Conservation (phyloP, 495 filamentous ascomycete species). For the Polyplosphaeria fusca region DNA sequence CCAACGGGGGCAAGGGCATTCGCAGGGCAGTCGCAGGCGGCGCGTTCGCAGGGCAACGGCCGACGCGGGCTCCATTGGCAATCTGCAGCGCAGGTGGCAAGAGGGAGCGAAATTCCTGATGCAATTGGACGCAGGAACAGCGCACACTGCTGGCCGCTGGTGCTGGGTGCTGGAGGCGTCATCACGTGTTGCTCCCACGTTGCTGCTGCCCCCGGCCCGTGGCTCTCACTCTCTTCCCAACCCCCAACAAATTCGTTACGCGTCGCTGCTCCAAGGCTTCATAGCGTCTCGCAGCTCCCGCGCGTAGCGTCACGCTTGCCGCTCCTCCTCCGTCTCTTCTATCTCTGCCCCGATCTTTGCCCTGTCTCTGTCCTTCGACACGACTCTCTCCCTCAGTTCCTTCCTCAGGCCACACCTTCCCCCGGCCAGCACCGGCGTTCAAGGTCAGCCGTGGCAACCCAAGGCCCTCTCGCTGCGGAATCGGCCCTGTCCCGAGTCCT, state of each 20-base stretch:
- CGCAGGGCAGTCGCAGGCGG: neutral
- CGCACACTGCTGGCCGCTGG: neutral
- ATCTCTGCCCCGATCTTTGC: neutral
- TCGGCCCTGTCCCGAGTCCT: conserved; percentile 7
- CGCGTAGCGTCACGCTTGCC: neutral
- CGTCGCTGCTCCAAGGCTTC: neutral
- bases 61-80: neutral
- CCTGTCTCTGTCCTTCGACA: neutral
- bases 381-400: too few relatives aligned
- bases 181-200: neutral
- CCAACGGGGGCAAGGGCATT: neutral
- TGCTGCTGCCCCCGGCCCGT: neutral
- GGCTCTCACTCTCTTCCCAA: neutral
- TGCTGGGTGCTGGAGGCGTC: neutral
- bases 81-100: neutral
- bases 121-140: conserved; percentile 14
- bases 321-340: neutral
- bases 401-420: conserved; percentile 4
- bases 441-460: conserved; percentile 6
- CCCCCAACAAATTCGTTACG: neutral
- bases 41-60: neutral
- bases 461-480: conserved; percentile 18
- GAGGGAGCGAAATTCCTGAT: too few relatives aligned
- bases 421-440: conserved; percentile 16
- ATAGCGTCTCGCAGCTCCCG: conserved; percentile 1